phyloP scores from a whole-genome alignment of 345 rosid genomes.

The Eutrema yunnanense region DNA sequence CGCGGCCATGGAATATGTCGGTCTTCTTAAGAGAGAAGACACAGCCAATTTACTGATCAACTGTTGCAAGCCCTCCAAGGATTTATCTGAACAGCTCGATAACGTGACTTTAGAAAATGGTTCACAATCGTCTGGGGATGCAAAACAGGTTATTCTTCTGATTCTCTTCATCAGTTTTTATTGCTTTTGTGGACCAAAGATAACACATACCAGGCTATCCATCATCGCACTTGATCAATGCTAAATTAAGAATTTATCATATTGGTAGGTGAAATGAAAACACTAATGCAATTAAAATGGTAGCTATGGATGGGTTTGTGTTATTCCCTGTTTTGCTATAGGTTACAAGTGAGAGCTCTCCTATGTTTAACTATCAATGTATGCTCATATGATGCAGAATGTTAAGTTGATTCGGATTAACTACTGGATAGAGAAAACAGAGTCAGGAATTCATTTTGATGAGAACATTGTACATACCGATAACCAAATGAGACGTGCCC shows the following conservation, averaged over 20 bases:
- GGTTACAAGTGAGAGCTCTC: not conserved
- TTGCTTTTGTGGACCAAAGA: not conserved
- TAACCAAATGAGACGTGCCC: constrained; percentile 88
- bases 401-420: constrained; percentile 78
- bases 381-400: constrained; percentile 62
- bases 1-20: constrained; percentile 56
- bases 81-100: constrained; percentile 48
- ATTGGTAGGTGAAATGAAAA: not conserved
- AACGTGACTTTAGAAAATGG: constrained; percentile 48
- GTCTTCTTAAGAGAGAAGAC: constrained; percentile 60
- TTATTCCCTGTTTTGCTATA: not conserved
- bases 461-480: constrained; percentile 72
- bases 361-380: not conserved
- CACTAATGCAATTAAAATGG: not conserved
- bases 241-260: not conserved
- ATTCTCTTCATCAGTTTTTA: not conserved
- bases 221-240: constrained; percentile 1
- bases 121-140: constrained; percentile 47
- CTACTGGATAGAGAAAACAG: constrained; percentile 88
- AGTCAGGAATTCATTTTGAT: constrained; percentile 85
- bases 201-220: not conserved
- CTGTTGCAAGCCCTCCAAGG: constrained; percentile 87
- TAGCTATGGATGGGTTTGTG: not conserved
- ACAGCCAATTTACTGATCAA: constrained; percentile 77
- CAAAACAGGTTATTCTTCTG: constrained; percentile 53